Base-by-base conservation (phyloP, 768 basidiomycete species). In the Suillus discolor region DNA sequence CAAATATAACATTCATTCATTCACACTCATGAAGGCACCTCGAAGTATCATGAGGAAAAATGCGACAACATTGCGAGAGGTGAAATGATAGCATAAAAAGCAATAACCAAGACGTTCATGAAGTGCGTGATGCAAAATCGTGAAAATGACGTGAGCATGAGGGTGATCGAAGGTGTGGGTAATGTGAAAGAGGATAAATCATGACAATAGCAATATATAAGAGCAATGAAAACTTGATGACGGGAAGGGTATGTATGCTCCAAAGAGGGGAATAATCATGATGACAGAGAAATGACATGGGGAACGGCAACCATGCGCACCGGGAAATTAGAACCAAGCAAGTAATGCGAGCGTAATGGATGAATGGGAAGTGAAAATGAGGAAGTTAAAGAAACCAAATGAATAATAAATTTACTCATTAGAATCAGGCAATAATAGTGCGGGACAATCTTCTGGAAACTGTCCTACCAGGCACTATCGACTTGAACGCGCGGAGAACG, bases 401-500 rank as follows among this genome's bases (percentile, higher is more conserved):
- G 25, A 44, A 41, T 16, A n/a, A 55, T n/a, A n/a, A 64, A 28
- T 62, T 18, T 38, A 42, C 23, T n/a, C n/a, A 38, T 63, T 18
- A 42, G 7, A 62, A 62, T 75, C 66, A 77, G 45, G 70, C 68
- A 18, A 68, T 54, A 8, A 77, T 69, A 53, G 75, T 69, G 66
- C 83, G 82, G 13, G 87, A 86, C 70, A 83, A 57, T 66, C 84
- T 81, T 69, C 81, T 83, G 3, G 85, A 85, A 65, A 74, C 76
- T 12, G 84, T 80, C 78, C 85, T 91, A 44, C 84, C 84, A 55
- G 90, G 87, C 65, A 89, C 89, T 74, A 93, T 88, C 5, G 91
- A 88, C 76, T 89, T 92, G 75, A 93, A 82, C 15, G 92, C 92
- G 57, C 88, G 88, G 45, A 86, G 85, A 64, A 93, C 85, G 64